These are phyloP conservation scores for Epichloe sp. DNA, from an alignment of 2,329 filamentous ascomycete genomes.

Conservation along the genomic window DNA sequence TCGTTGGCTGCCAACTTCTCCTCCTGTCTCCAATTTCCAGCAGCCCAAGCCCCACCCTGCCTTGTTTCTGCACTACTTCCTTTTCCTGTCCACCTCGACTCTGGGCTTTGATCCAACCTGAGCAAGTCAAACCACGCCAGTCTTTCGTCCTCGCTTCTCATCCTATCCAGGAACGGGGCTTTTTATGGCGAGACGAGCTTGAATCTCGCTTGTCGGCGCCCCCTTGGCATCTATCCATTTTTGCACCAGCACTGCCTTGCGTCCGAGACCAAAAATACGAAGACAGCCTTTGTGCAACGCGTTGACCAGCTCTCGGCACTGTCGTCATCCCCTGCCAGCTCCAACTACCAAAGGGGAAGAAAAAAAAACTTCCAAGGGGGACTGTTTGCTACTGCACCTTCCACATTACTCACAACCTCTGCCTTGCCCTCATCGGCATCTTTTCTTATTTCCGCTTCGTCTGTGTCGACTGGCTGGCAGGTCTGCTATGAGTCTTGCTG, in stretches of 20 bases:
- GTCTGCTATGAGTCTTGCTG: slow-evolving; percentile 18
- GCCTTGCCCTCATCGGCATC: background rate
- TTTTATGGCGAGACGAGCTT: background rate
- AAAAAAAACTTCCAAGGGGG: background rate
- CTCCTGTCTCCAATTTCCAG: too few relatives aligned
- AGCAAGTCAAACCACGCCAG: background rate
- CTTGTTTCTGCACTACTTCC: background rate
- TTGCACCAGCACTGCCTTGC: slow-evolving; percentile 1
- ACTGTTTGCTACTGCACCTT: background rate
- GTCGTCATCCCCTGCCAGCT: slow-evolving; percentile 3
- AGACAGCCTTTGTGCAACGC: background rate
- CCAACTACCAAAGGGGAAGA: background rate
- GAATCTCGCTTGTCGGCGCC: slow-evolving; percentile 1
- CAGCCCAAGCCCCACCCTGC: too few relatives aligned
- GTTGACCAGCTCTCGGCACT: slow-evolving; percentile 1
- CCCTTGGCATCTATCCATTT: background rate
- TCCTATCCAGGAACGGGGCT: background rate
- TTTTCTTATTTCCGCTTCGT: background rate
- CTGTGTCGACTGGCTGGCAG: background rate
- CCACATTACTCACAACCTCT: background rate
- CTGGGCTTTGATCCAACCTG: background rate
- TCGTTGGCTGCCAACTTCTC: too few relatives aligned
- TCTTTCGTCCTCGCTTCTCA: background rate
- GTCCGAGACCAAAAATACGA: background rate
- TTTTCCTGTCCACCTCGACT: background rate